phyloP scores from a whole-genome alignment of 2,329 filamentous ascomycete genomes.

The Clathrospora elynae region DNA sequence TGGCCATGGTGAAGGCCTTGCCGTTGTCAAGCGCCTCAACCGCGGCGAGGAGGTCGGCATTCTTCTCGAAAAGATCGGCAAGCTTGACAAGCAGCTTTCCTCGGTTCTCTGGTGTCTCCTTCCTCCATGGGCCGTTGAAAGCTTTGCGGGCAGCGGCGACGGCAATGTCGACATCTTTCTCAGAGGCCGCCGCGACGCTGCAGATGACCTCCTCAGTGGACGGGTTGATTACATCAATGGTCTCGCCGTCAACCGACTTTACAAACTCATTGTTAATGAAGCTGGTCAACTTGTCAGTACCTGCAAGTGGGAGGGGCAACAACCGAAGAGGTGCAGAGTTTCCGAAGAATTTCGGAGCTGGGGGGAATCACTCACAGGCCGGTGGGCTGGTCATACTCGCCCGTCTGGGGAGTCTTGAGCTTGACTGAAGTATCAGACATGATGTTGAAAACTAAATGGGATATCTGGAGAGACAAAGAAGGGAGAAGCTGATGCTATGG shows the following conservation, averaged over 20 bases:
- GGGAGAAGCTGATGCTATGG: constrained; percentile 15
- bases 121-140: constrained; percentile 74
- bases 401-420: constrained; percentile 71
- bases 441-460: constrained; percentile 34
- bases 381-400: constrained; percentile 60
- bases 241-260: constrained; percentile 81
- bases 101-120: constrained; percentile 71
- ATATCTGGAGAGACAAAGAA: constrained; percentile 34
- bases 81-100: constrained; percentile 74
- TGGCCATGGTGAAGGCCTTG: constrained; percentile 78
- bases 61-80: constrained; percentile 79
- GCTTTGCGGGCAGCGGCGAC: constrained; percentile 85
- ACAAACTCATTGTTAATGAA: constrained; percentile 96
- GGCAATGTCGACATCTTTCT: constrained; percentile 82
- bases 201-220: constrained; percentile 81
- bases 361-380: constrained; percentile 54
- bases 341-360: constrained; percentile 9
- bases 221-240: constrained; percentile 91
- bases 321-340: constrained; percentile 5
- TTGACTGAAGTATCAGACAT: constrained; percentile 58
- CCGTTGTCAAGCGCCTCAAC: constrained; percentile 90
- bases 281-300: constrained; percentile 51
- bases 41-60: constrained; percentile 74
- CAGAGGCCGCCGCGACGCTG: constrained; percentile 81
- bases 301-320: background rate